phyloP scores from a whole-genome alignment of 164 flowering plant species.

The Magnolia changhungtana region DNA sequence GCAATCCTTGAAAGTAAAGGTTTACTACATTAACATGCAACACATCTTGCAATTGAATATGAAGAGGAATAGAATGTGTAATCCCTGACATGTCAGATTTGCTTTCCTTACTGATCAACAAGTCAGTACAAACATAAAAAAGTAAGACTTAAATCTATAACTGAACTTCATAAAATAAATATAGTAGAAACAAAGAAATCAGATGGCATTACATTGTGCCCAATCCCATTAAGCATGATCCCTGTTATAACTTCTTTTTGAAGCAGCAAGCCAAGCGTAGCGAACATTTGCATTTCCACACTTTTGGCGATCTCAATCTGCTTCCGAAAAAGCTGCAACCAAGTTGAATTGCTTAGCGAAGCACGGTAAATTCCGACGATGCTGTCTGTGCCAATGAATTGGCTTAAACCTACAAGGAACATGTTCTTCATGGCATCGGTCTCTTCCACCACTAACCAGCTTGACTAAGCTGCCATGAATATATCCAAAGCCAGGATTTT shows the following conservation, averaged over 20 bases:
- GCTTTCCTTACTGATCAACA: constrained; percentile 26
- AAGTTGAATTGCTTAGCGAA: constrained; percentile 30
- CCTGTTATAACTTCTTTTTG: constrained; percentile 38
- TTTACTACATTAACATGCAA: constrained; percentile 36
- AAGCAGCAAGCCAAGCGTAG: constrained; percentile 80
- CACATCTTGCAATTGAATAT: constrained; percentile 16
- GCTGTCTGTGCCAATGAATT: too few species aligned
- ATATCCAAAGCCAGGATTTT: too few species aligned
- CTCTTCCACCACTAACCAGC: too few species aligned
- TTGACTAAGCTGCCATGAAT: too few species aligned
- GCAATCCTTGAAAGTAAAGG: not conserved
- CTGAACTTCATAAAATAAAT: not conserved
- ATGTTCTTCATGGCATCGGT: too few species aligned
- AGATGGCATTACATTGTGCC: constrained; percentile 29
- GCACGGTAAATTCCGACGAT: not conserved
- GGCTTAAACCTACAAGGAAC: too few species aligned
- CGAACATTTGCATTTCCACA: constrained; percentile 75
- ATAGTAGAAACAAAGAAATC: not conserved
- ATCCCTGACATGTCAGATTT: constrained; percentile 18
- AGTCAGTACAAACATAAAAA: constrained; percentile 34
- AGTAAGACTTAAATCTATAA: constrained; percentile 10
- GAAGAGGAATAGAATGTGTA: constrained; percentile 21
- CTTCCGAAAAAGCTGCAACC: constrained; percentile 60
- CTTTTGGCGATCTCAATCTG: constrained; percentile 63
- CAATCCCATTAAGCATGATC: constrained; percentile 64